These are phyloP conservation scores for Hevea brasiliensis DNA, from an alignment of 345 rosid species.

Conservation along the genomic window DNA sequence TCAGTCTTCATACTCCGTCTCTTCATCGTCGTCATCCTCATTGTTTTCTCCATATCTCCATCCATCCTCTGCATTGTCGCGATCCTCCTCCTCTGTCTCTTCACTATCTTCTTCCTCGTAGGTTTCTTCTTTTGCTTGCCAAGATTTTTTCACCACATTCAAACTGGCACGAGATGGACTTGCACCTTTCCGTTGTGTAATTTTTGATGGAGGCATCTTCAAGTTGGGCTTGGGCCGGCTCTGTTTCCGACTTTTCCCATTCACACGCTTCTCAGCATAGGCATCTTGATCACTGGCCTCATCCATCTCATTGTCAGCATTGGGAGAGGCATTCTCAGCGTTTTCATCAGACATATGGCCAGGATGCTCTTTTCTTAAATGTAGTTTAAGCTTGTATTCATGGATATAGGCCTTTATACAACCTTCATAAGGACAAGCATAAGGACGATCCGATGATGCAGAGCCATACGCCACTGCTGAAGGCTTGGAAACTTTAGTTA, in stretches of 20 bases:
- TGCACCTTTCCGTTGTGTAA: constrained; percentile 52
- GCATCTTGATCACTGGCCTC: constrained; percentile 85
- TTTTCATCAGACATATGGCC: constrained; percentile 74
- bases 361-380: constrained; percentile 89
- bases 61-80: constrained; percentile 77
- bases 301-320: constrained; percentile 66
- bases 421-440: constrained; percentile 84
- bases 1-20: constrained; percentile 90
- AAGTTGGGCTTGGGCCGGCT: constrained; percentile 59
- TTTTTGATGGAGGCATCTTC: constrained; percentile 68
- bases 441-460: constrained; percentile 81
- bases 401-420: constrained; percentile 95
- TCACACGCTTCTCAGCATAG: constrained; percentile 53
- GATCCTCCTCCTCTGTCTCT: constrained; percentile 82
- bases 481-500: constrained; percentile 55
- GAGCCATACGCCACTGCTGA: constrained; percentile 54
- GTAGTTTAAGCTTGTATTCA: constrained; percentile 97
- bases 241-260: constrained; percentile 61
- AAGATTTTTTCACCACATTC: constrained; percentile 51
- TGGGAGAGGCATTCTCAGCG: constrained; percentile 48
- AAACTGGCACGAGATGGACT: constrained; percentile 53
- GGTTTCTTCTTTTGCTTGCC: constrained; percentile 61
- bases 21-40: constrained; percentile 88
- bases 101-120: constrained; percentile 82
- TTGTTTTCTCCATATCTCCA: constrained; percentile 72